These are phyloP conservation scores for Kockovaella imperatae DNA, from an alignment of 768 basidiomycete genomes.

Conservation along the genomic window DNA sequence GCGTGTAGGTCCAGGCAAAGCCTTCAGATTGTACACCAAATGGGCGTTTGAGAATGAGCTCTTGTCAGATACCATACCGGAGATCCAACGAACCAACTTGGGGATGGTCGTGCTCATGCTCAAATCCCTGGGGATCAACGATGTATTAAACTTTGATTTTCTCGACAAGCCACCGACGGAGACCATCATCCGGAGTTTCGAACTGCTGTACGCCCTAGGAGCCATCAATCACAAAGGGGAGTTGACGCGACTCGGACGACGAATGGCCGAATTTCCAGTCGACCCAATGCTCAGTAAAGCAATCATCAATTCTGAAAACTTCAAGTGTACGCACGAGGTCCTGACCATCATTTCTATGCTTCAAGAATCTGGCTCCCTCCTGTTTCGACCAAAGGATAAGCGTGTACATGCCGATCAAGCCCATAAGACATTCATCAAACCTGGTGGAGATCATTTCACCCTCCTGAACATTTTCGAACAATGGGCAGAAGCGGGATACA, in stretches of 20 bases:
- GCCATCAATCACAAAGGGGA: conserved; percentile 95
- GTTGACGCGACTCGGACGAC: conserved; percentile 87
- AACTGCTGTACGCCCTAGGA: conserved; percentile 87
- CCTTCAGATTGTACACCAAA: conserved; percentile 97
- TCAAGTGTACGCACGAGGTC: conserved; percentile 91
- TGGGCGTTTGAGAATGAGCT: conserved; percentile 96
- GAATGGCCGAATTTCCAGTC: conserved; percentile 99
- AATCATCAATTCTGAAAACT: conserved; percentile 91
- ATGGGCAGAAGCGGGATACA: conserved; percentile 96
- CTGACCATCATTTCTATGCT: conserved; percentile 96
- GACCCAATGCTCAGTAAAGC: conserved; percentile 96
- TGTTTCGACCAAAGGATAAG: conserved; percentile 98
- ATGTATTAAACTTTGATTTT: conserved; percentile 96
- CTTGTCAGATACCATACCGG: conserved; percentile 93
- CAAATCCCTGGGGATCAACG: conserved; percentile 96
- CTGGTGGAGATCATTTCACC: conserved; percentile 97
- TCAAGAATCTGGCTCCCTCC: conserved; percentile 85
- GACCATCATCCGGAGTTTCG: conserved; percentile 89
- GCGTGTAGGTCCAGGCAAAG: conserved; percentile 93
- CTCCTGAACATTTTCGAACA: conserved; percentile 97
- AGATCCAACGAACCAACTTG: conserved; percentile 97
- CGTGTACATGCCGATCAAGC: conserved; percentile 96
- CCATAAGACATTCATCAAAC: conserved; percentile 88
- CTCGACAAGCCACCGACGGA: conserved; percentile 97
- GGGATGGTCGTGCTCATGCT: conserved; percentile 90